phyloP scores from a whole-genome alignment of 192 early-diverging fungal species.

The Coemansia sp. region DNA sequence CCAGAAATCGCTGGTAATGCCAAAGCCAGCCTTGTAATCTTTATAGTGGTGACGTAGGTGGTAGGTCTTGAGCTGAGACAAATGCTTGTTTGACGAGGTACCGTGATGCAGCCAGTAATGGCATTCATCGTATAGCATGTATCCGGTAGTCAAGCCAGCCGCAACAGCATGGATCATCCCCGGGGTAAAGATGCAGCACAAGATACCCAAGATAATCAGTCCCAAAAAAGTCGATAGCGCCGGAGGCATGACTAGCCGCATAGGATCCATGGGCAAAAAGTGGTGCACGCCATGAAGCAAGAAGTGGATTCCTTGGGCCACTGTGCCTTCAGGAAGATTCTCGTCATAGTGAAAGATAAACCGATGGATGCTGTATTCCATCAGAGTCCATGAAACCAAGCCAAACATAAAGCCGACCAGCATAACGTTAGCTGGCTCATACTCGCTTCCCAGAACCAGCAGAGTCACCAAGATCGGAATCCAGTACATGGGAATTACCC shows the following conservation, averaged over 20 bases:
- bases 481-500: conserved; percentile 84
- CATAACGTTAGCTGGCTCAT: conserved; percentile 31
- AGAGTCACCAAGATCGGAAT: conserved; percentile 61
- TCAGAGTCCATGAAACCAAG: conserved; percentile 75
- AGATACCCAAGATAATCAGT: conserved; percentile 60
- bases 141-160: conserved; percentile 75
- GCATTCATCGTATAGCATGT: conserved; percentile 86
- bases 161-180: conserved; percentile 66
- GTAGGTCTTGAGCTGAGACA: conserved; percentile 88
- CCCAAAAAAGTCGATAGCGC: conserved; percentile 62
- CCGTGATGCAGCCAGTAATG: conserved; percentile 97
- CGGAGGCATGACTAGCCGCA: conserved; percentile 97
- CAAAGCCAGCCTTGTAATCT: conserved; percentile 80
- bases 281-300: conserved; percentile 94
- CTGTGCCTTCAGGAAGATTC: conserved; percentile 77
- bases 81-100: conserved; percentile 64
- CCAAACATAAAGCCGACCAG: conserved; percentile 63
- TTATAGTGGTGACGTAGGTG: conserved; percentile 96
- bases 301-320: conserved; percentile 79
- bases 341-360: conserved; percentile 94
- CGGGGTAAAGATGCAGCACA: conserved; percentile 60
- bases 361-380: conserved; percentile 90
- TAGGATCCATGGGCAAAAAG: conserved; percentile 92
- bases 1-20: conserved; percentile 90
- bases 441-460: conserved; percentile 30